Percentiles rank a stretch among this genome's conserved stretches.
Conservation (phyloP, 192 early-diverging fungal genomes). For the Backusella macrospora region DNA sequence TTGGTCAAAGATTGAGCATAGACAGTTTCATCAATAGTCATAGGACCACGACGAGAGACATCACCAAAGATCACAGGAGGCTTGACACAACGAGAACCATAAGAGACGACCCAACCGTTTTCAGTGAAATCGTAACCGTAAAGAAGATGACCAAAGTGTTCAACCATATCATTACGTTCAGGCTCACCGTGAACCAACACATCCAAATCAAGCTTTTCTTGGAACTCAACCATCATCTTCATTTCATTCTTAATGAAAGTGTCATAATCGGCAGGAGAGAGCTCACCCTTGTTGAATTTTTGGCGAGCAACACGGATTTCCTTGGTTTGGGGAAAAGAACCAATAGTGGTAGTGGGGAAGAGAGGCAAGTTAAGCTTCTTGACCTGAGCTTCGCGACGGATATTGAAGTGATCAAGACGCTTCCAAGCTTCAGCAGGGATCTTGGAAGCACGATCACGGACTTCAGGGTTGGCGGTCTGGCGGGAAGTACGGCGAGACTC, state of each 20-base stretch:
- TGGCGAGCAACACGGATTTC: conserved; percentile 93
- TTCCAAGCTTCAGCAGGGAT: conserved; percentile 74
- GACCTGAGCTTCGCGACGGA: conserved; percentile 75
- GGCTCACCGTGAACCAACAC: conserved; percentile 98
- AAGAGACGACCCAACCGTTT: conserved; percentile 97
- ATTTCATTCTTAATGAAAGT: conserved; percentile 88
- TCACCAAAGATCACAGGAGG: conserved; percentile 98
- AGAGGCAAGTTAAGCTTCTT: conserved; percentile 79
- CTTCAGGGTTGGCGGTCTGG: conserved; percentile 81
- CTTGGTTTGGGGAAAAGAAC: conserved; percentile 98
- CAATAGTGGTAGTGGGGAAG: conserved; percentile 97
- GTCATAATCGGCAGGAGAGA: conserved; percentile 71
- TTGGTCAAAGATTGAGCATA: conserved; percentile 90
- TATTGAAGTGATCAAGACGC: conserved; percentile 72
- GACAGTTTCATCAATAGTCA: conserved; percentile 86
- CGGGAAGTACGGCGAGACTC: conserved; percentile 73
- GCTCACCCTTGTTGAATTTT: conserved; percentile 84
- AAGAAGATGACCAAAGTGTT: conserved; percentile 96
- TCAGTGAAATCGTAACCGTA: conserved; percentile 93
- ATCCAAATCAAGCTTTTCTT: conserved; percentile 89
- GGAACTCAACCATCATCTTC: conserved; percentile 80
- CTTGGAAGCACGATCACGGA: conserved; percentile 71
- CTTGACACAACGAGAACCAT: conserved; percentile 96
- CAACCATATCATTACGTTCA: conserved; percentile 96
- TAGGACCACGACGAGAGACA: conserved; percentile 85